Percentiles rank a stretch among this genome's conserved stretches.
These are phyloP conservation scores for Penicillium fimorum DNA, from an alignment of 495 filamentous ascomycete species.

Conservation along the genomic window DNA sequence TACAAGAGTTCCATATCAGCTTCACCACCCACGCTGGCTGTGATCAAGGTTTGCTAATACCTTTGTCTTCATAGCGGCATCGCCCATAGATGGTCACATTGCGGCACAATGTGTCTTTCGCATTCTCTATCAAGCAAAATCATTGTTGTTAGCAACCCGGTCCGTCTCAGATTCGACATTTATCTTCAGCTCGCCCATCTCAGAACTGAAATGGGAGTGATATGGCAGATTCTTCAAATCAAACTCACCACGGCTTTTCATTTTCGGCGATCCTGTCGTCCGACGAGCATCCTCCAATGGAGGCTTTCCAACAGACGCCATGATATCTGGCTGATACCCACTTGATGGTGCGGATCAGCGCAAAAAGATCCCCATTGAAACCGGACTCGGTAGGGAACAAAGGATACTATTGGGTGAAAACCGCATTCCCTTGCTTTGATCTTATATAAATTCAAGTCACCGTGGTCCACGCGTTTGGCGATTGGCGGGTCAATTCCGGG, in stretches of 20 bases:
- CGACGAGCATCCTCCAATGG: constrained; percentile 47
- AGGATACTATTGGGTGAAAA: constrained; percentile 33
- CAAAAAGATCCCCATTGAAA: constrained; percentile 45
- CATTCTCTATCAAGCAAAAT: constrained; percentile 50
- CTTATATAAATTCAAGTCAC: constrained; percentile 16
- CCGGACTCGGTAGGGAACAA: constrained; percentile 30
- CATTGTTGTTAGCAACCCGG: constrained; percentile 8
- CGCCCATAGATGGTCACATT: constrained; percentile 94
- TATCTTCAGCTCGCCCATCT: constrained; percentile 4
- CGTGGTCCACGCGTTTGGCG: constrained; percentile 18
- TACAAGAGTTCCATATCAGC: constrained; percentile 27
- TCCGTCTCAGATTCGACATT: constrained; percentile 3
- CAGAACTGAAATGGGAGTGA: not conserved
- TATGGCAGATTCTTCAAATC: not conserved
- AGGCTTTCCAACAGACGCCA: constrained; percentile 47
- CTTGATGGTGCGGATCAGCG: constrained; percentile 37
- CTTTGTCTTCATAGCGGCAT: constrained; percentile 88
- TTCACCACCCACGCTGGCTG: constrained; percentile 10
- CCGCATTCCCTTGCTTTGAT: constrained; percentile 44
- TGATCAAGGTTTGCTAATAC: constrained; percentile 28
- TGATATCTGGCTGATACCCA: constrained; percentile 35
- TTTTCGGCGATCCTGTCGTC: constrained; percentile 56
- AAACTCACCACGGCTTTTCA: constrained; percentile 60
- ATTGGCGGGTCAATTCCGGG: constrained; percentile 25
- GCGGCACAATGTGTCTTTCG: constrained; percentile 86